Percentiles rank a stretch among this genome's conserved stretches.
phyloP scores from a whole-genome alignment of 768 basidiomycete species.

The Melanogaster broomeanus region DNA sequence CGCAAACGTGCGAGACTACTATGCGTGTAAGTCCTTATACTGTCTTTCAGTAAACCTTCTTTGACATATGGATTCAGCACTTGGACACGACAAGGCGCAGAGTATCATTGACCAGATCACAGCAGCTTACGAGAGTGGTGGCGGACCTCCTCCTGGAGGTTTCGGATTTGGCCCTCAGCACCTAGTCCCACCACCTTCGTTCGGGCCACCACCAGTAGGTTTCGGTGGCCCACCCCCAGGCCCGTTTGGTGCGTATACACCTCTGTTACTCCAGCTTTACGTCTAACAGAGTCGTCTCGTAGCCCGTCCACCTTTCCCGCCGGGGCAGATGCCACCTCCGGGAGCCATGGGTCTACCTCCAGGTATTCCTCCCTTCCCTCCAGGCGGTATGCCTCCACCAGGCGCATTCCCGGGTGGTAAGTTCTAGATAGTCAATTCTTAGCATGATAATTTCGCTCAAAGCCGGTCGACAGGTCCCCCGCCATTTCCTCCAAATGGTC shows the following conservation, averaged over 20 bases:
- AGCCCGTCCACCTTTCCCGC: conserved; percentile 75
- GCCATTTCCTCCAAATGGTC: conserved; percentile 51
- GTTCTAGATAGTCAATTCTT: conserved; percentile 16
- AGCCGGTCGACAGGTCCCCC: conserved; percentile 37
- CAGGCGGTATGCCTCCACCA: conserved; percentile 50
- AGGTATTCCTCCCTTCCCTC: conserved; percentile 76
- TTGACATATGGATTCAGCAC: conserved; percentile 46
- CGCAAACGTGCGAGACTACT: conserved; percentile 95
- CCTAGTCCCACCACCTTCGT: conserved; percentile 56
- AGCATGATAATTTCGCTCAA: background rate
- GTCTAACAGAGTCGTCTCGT: conserved; percentile 10
- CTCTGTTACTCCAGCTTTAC: background rate
- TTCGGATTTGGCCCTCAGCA: conserved; percentile 87
- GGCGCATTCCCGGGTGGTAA: conserved; percentile 51
- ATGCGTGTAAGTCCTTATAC: conserved; percentile 66
- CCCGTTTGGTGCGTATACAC: conserved; percentile 14
- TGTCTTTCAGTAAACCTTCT: background rate
- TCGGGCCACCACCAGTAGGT: conserved; percentile 53
- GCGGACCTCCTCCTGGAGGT: conserved; percentile 84
- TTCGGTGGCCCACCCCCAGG: conserved; percentile 53
- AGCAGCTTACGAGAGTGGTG: conserved; percentile 84
- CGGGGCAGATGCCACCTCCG: conserved; percentile 50
- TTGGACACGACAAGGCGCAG: conserved; percentile 97
- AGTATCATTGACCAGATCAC: conserved; percentile 99
- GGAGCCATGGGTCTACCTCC: conserved; percentile 54